These are phyloP conservation scores for Saposhnikovia divaricata DNA, from an alignment of 129 eudicot species.

Conservation along the genomic window DNA sequence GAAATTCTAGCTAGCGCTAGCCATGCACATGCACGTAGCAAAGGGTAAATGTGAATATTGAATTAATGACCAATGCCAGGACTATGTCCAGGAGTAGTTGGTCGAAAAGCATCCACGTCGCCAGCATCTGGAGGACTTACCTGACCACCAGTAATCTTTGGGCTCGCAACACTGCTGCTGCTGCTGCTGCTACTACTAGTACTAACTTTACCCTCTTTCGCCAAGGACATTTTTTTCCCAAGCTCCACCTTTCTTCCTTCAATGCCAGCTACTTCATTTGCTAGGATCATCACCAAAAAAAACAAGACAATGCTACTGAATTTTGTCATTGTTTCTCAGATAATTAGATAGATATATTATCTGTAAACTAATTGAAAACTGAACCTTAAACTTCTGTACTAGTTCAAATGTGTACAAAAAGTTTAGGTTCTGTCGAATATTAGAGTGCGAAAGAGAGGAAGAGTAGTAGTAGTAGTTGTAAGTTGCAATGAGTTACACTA, in stretches of 20 bases:
- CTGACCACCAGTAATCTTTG: not conserved
- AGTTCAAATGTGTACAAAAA: not conserved
- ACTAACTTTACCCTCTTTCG: not conserved
- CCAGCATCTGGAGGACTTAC: not conserved
- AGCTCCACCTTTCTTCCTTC: conserved; percentile 13
- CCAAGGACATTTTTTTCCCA: not conserved
- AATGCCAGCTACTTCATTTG: conserved; percentile 3
- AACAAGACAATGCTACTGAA: not conserved
- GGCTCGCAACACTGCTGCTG: not conserved
- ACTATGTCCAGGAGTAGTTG: conserved; percentile 10
- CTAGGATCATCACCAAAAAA: not conserved
- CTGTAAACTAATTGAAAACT: no score
- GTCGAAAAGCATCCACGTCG: conserved; percentile 10
- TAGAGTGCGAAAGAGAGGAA: not conserved
- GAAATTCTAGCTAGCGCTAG: not conserved
- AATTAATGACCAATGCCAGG: conserved; percentile 10
- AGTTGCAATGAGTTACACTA: not conserved
- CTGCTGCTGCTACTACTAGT: not conserved
- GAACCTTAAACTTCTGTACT: not conserved
- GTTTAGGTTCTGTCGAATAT: not conserved
- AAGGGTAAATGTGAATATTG: not conserved
- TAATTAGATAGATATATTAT: no score
- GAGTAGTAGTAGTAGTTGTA: not conserved
- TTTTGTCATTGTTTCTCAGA: not conserved
- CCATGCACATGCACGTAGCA: not conserved